Conservation (phyloP, 1,284 basidiomycete genomes). For the Pascua guehoae region DNA sequence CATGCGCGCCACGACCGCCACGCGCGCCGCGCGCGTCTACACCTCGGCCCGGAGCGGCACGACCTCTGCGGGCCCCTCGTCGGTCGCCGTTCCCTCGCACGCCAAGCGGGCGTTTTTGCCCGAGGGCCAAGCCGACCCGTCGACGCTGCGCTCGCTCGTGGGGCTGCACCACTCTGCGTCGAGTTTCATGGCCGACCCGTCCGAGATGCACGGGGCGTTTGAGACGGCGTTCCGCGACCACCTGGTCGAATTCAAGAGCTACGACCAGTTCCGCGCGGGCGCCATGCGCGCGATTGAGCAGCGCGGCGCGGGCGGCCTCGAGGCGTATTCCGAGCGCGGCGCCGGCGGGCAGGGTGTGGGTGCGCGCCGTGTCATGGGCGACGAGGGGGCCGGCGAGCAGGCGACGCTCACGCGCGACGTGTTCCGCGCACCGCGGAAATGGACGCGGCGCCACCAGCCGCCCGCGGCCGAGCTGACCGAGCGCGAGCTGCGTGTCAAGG, state of each 20-base stretch:
- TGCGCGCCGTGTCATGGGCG: constrained; percentile 8
- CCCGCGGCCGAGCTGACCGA: constrained; percentile 20
- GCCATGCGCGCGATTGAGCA: background rate
- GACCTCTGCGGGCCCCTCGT: background rate
- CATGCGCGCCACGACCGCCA: constrained; percentile 8
- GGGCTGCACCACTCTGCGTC: constrained; percentile 42
- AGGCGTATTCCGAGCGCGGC: constrained; percentile 4
- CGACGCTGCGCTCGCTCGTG: constrained; percentile 33
- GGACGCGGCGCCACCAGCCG: background rate
- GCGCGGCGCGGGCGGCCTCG: background rate
- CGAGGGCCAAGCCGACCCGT: constrained; percentile 21
- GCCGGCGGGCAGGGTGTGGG: background rate
- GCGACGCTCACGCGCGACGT: constrained; percentile 4
- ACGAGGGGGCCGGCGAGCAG: constrained; percentile 3
- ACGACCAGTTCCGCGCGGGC: constrained; percentile 8
- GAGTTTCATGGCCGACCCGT: constrained; percentile 37
- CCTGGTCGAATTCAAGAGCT: constrained; percentile 17
- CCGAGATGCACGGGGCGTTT: constrained; percentile 31
- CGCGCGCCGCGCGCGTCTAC: background rate
- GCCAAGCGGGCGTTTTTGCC: constrained; percentile 1
- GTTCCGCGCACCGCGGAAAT: constrained; percentile 7
- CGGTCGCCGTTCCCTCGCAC: constrained; percentile 1
- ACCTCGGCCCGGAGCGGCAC: background rate
- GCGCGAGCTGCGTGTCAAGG: constrained; percentile 35
- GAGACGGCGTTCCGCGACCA: constrained; percentile 29